Base-by-base conservation (phyloP, 495 filamentous ascomycete species). In the Penicillium mononematosum region DNA sequence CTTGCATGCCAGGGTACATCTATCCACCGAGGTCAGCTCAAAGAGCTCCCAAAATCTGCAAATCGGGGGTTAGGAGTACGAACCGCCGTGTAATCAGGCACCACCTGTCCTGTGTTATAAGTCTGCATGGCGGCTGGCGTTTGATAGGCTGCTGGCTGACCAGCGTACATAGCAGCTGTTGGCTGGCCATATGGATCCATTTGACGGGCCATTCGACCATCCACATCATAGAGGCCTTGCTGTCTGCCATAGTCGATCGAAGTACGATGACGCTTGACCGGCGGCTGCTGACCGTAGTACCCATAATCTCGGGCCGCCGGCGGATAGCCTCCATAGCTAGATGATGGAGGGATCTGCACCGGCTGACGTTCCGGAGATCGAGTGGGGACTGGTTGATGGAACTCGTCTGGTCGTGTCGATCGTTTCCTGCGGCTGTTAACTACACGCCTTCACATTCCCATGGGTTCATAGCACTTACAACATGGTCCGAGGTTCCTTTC, bases 401-500 rank as follows among this genome's bases (percentile, higher is more conserved):
- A 77, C 9, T 78, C 75, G 31, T 77, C 73, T 25, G 67, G 71
- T 53, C 71, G 73, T 48, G 71, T 63, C 25, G 64, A 43, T 39
- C 75, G 74, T 71, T 78, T 79, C 61, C 76, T 78, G 56, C 20
- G 22, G 17, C n/a, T 57, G 56, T 67, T 45, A 65, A 55, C 17
- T 14, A 63, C 38, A 43, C 24, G 25, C 38, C 47, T 29, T 50
- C 7, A 27, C 11, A 47, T 17, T 12, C n/a, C 34, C 16, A 43
- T 24, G 11, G 11, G 16, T 27, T 8, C 16, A 22, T 20, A 6
- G 41, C 42, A 77, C 78, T 67, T 58, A 82, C 74, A 84, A 78
- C 61, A 83, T 58, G 19, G 80, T 82, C 56, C 87, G 78, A 58
- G 85, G 84, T 63, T 96, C 91, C 69, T 98, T 98, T 56, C 92